phyloP scores from a whole-genome alignment of 352 stramenopile genomes.

The Phytophthora citrophthora region DNA sequence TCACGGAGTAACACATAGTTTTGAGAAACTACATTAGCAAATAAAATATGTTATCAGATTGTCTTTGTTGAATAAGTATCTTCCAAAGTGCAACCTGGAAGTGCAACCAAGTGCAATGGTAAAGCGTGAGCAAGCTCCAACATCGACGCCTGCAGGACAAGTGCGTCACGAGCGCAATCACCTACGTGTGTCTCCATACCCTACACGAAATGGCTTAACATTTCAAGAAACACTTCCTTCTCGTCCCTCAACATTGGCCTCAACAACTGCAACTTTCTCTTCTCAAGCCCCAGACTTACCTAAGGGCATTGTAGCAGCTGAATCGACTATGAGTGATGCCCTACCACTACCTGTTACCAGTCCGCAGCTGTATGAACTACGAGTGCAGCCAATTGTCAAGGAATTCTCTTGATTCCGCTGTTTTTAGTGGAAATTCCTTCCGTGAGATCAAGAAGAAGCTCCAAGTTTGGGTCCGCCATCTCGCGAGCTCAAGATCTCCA shows the following conservation, averaged over 20 bases:
- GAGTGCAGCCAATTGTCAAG: neutral
- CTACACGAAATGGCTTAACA: neutral
- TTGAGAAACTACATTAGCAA: neutral
- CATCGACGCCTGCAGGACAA: neutral
- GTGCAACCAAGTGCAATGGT: neutral
- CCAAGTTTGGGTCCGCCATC: neutral
- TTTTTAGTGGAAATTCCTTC: neutral
- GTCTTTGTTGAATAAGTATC: too few species aligned
- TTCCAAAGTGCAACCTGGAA: neutral
- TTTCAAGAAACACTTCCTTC: neutral
- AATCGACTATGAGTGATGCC: neutral
- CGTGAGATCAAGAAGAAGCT: neutral
- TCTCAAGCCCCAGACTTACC: too few species aligned
- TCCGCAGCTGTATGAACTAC: neutral
- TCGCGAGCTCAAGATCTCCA: neutral
- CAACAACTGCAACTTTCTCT: neutral
- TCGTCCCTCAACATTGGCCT: neutral
- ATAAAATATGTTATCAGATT: neutral
- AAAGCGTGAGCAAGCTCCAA: neutral
- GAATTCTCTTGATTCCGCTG: neutral
- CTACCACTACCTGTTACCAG: neutral
- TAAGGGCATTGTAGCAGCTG: neutral
- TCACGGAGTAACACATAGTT: too few species aligned
- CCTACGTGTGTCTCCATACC: neutral
- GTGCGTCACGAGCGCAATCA: neutral